Evolutionary conservation across 768 basidiomycete genomes (phyloP).

Genomic region (Galerina sulciceps): DNA sequence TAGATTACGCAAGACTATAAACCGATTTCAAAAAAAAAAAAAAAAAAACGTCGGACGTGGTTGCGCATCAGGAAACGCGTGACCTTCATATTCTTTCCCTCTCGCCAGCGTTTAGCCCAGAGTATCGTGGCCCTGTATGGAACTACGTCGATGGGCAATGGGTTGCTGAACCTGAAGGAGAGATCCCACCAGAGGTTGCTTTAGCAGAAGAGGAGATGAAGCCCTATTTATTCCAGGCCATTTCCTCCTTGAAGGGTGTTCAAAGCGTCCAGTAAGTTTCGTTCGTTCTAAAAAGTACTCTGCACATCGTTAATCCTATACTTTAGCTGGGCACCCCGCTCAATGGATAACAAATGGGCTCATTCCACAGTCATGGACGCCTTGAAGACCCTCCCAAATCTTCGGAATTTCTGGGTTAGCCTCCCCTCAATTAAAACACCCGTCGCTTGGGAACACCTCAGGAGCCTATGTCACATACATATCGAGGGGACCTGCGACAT

Average conservation of each 20-base stretch:
- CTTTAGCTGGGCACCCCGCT: slow-evolving; percentile 1
- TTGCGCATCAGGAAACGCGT: slow-evolving; percentile 3
- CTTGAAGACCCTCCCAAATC: slow-evolving; percentile 1
- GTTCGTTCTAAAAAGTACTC: no score
- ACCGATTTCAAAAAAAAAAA: no score
- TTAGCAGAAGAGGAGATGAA: slow-evolving; percentile 8
- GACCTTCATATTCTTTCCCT: slow-evolving; percentile 11
- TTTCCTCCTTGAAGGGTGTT: slow-evolving; percentile 13
- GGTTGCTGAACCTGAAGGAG: slow-evolving; percentile 3
- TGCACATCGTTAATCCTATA: not conserved
- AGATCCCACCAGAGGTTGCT: slow-evolving; percentile 3
- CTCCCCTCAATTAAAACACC: slow-evolving; percentile 4
- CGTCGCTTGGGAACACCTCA: not conserved
- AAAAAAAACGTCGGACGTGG: no score
- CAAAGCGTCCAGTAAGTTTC: slow-evolving; percentile 10
- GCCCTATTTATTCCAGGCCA: slow-evolving; percentile 6
- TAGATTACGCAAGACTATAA: no score
- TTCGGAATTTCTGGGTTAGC: not conserved
- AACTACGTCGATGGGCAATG: slow-evolving; percentile 11
- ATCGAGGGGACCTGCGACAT: not conserved
- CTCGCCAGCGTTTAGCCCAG: slow-evolving; percentile 12
- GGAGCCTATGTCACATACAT: slow-evolving; percentile 3
- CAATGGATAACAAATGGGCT: slow-evolving; percentile 5
- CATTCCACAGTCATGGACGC: slow-evolving; percentile 9
- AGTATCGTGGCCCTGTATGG: slow-evolving; percentile 6